Evolutionary conservation across 306 rosid species (phyloP), one percentile per base, ranked within the genome.

Genomic region (Vigna radiata): DNA sequence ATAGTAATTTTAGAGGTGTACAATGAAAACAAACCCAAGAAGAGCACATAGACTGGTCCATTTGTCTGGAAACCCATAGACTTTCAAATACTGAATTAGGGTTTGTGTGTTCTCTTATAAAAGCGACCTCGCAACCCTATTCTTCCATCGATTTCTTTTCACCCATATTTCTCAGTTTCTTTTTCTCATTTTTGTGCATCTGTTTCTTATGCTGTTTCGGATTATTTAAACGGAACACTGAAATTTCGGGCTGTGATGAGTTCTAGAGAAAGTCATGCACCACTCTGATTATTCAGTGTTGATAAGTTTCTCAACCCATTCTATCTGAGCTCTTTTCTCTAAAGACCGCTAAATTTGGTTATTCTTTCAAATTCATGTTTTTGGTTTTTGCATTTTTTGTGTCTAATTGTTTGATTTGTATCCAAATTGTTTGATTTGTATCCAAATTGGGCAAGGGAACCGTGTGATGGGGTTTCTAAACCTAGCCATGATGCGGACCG

Each of bases 401-500:
- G 48, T 75, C 23, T 85, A 15, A 9, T 33, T 69, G 4, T 25
- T 0, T 11, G 4, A 10, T 16, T 14, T 4, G 47, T 15, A 46
- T 8, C 0, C 10, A 16, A 33, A 6, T 16, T 3, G 6, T n/a
- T n/a, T n/a, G 4, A 10, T 16, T 14, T 4, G 47, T 15, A 46
- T 8, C 0, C 10, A 16, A 33, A 6, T 16, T 3, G 6, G 7
- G 17, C 1, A 12, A 15, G 27, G 83, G 86, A 88, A 70, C 89
- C 94, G 85, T 41, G 76, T 90, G 98, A 89, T 91, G 96, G 87
- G 84, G 83, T 82, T 80, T 29, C 23, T 16, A 18, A 36, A 63
- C 43, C 85, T 33, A 77, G 73, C 97, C 97, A 90, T 89, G 97
- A 93, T 93, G 97, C 97, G 97, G 97, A 89, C 97, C 94, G 95